Conservation (phyloP, 2,329 filamentous ascomycete genomes). For the Neofusicoccum sp. region DNA sequence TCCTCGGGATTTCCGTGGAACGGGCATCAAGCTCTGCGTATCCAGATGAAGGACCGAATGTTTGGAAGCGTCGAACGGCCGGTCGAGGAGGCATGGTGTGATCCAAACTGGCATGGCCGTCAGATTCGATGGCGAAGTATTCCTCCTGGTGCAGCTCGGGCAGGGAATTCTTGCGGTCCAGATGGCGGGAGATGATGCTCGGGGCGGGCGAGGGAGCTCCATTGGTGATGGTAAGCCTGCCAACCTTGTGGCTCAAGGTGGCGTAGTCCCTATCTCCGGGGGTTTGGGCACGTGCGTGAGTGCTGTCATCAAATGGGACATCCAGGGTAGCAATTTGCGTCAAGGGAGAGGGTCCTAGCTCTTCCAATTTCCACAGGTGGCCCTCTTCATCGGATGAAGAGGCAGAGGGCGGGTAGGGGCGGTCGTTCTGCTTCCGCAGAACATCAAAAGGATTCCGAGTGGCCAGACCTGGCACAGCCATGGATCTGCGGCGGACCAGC, state of each 20-base stretch:
- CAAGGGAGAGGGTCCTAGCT: conserved; percentile 25
- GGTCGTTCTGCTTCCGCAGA: conserved; percentile 33
- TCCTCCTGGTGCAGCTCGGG: conserved; percentile 15
- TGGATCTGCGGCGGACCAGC: conserved; percentile 39
- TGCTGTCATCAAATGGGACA: conserved; percentile 29
- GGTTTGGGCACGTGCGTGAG: conserved; percentile 34
- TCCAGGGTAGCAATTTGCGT: conserved; percentile 26
- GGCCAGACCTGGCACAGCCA: conserved; percentile 41
- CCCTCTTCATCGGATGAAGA: conserved; percentile 27
- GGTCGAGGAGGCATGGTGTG: not conserved
- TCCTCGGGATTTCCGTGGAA: not conserved
- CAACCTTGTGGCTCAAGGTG: conserved; percentile 42
- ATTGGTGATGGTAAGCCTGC: conserved; percentile 48
- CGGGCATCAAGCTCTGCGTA: not conserved
- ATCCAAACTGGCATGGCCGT: not conserved
- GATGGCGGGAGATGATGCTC: conserved; percentile 27
- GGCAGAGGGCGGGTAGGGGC: conserved; percentile 26
- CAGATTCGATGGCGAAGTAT: not conserved
- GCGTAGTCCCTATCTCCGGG: conserved; percentile 43
- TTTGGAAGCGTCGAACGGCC: not conserved
- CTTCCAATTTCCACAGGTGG: conserved; percentile 34
- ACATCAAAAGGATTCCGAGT: conserved; percentile 34
- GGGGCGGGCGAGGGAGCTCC: conserved; percentile 47
- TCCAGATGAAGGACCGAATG: not conserved
- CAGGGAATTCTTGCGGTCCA: not conserved